phyloP scores from a whole-genome alignment of 1,284 basidiomycete genomes.

The Albatrellus sp. region DNA sequence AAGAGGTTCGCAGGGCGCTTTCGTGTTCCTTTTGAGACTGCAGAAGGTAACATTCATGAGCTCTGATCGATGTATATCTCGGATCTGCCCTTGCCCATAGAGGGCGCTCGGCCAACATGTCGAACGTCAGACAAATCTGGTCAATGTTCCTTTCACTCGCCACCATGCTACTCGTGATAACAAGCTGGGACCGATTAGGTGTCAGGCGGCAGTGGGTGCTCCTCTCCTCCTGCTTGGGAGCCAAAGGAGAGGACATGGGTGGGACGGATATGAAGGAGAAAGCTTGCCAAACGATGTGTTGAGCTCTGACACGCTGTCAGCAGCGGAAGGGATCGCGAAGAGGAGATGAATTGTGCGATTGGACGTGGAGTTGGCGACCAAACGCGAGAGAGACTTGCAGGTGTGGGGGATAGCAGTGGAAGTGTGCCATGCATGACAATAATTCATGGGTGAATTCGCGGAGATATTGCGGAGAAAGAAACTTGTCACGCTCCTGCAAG shows the following conservation, averaged over 20 bases:
- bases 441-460: too few relatives aligned
- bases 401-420: too few relatives aligned
- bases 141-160: too few relatives aligned
- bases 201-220: too few relatives aligned
- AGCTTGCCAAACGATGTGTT: slow-evolving; percentile 10
- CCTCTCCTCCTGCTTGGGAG: slow-evolving; percentile 20
- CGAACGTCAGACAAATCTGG: background rate
- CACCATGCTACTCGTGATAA: too few relatives aligned
- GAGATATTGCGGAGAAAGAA: too few relatives aligned
- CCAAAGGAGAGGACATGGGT: slow-evolving; percentile 20
- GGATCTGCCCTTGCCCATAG: slow-evolving; percentile 33
- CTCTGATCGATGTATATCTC: slow-evolving; percentile 67
- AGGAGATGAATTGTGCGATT: slow-evolving; percentile 61
- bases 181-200: slow-evolving; percentile 58
- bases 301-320: slow-evolving; percentile 25
- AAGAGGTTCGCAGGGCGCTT: slow-evolving; percentile 16
- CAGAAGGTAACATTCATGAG: slow-evolving; percentile 43
- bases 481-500: too few relatives aligned
- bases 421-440: too few relatives aligned
- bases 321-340: slow-evolving; percentile 49
- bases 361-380: too few relatives aligned
- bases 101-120: background rate
- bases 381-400: too few relatives aligned
- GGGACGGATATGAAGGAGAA: slow-evolving; percentile 19
- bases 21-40: slow-evolving; percentile 4